Percentiles rank a stretch among this genome's conserved stretches.
Conservation (phyloP, 768 basidiomycete genomes). For the Tubosaeta brunneosetosa region DNA sequence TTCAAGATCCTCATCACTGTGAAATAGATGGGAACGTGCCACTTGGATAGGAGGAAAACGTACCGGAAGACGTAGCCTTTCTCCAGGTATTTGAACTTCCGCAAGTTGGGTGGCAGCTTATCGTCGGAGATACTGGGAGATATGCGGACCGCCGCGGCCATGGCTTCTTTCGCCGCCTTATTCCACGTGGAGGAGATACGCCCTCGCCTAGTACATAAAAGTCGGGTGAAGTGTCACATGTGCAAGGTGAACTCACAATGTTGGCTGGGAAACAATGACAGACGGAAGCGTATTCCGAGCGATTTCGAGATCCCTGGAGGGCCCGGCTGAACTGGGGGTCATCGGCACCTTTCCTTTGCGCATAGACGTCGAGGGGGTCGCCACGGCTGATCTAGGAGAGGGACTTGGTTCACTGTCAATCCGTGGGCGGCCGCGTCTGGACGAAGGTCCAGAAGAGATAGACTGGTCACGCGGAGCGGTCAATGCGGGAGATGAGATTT, state of each 20-base stretch:
- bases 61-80: conserved; percentile 46
- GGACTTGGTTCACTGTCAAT: conserved; percentile 5
- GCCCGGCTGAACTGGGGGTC: conserved; percentile 13
- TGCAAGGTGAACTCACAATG: conserved; percentile 13
- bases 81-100: conserved; percentile 51
- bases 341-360: conserved; percentile 2
- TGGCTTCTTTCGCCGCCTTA: conserved; percentile 18
- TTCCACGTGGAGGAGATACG: conserved; percentile 31
- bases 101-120: conserved; percentile 39
- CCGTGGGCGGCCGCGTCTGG: conserved; percentile 8
- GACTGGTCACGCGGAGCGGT: conserved; percentile 10
- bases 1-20: conserved; percentile 17
- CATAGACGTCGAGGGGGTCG: not conserved
- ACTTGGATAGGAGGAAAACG: not conserved
- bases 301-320: conserved; percentile 5
- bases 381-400: conserved; percentile 4
- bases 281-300: conserved; percentile 8
- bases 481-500: conserved; percentile 13
- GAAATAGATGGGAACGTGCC: conserved; percentile 6
- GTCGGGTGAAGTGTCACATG: conserved; percentile 1
- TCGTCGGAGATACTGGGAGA: conserved; percentile 32
- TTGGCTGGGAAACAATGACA: conserved; percentile 18
- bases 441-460: conserved; percentile 8
- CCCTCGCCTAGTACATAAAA: conserved; percentile 16
- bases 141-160: conserved; percentile 33